Evolutionary conservation across 805 yeast species (phyloP).

Genomic region (Ogataea philodendri): DNA sequence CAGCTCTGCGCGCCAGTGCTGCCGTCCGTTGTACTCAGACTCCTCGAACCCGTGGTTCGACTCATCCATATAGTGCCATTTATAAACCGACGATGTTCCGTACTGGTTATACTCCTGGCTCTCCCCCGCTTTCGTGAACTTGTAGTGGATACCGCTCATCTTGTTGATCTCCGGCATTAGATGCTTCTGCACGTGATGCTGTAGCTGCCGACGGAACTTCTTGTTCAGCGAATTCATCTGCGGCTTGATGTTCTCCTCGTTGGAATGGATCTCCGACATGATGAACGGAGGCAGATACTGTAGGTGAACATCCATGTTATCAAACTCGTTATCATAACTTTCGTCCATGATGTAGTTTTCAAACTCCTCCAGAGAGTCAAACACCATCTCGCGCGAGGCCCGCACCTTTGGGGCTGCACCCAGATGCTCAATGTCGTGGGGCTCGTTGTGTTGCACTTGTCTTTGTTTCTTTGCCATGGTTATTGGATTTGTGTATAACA

Average conservation of each 20-base stretch:
- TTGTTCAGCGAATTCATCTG: conserved; percentile 69
- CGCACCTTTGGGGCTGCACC: conserved; percentile 30
- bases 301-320: conserved; percentile 63
- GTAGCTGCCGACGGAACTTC: conserved; percentile 69
- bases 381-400: conserved; percentile 35
- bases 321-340: conserved; percentile 74
- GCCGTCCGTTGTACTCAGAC: conserved; percentile 44
- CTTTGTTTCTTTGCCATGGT: conserved; percentile 30
- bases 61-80: conserved; percentile 63
- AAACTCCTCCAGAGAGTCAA: conserved; percentile 62
- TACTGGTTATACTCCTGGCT: conserved; percentile 45
- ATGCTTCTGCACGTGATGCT: conserved; percentile 73
- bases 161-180: conserved; percentile 62
- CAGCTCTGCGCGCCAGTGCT: conserved; percentile 65
- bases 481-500: not conserved
- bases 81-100: conserved; percentile 44
- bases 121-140: conserved; percentile 43
- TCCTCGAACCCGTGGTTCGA: conserved; percentile 54
- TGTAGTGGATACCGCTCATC: conserved; percentile 52
- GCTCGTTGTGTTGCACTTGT: conserved; percentile 25
- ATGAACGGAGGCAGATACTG: conserved; percentile 74
- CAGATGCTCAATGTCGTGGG: conserved; percentile 33
- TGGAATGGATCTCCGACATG: conserved; percentile 60
- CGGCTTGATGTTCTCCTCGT: conserved; percentile 69
- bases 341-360: conserved; percentile 67